These are phyloP conservation scores for Ustilago cynodontis DNA, from an alignment of 1,284 basidiomycete species.

Conservation along the genomic window DNA sequence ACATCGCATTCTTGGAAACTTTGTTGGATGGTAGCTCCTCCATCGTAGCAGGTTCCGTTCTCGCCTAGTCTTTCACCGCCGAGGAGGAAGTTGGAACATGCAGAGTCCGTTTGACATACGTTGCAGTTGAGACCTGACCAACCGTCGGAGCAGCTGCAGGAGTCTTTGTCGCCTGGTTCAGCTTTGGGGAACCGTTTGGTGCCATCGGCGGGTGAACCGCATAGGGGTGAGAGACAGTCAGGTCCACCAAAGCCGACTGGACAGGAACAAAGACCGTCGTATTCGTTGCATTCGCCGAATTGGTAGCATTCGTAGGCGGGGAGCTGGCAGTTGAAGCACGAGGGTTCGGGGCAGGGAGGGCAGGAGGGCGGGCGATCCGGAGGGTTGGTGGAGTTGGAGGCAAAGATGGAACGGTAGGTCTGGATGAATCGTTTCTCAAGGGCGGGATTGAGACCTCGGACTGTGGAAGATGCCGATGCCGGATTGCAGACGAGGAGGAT, in stretches of 20 bases:
- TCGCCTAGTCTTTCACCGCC: slow-evolving; percentile 66
- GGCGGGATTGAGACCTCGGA: slow-evolving; percentile 24
- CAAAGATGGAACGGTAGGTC: slow-evolving; percentile 37
- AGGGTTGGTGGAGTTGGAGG: slow-evolving; percentile 12
- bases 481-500: background rate
- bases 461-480: slow-evolving; percentile 11
- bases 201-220: slow-evolving; percentile 90
- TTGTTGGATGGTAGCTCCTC: slow-evolving; percentile 88
- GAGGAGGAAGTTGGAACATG: slow-evolving; percentile 51
- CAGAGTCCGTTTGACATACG: slow-evolving; percentile 44
- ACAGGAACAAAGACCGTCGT: slow-evolving; percentile 90
- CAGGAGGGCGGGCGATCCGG: slow-evolving; percentile 39
- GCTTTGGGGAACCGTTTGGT: slow-evolving; percentile 75
- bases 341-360: slow-evolving; percentile 54
- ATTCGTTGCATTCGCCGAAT: slow-evolving; percentile 85
- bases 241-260: slow-evolving; percentile 90
- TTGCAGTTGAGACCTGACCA: slow-evolving; percentile 93
- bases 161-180: slow-evolving; percentile 70
- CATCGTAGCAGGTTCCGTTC: slow-evolving; percentile 93
- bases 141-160: slow-evolving; percentile 90
- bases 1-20: slow-evolving; percentile 98
- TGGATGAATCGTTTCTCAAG: slow-evolving; percentile 26
- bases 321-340: slow-evolving; percentile 64
- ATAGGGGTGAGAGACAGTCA: slow-evolving; percentile 81
- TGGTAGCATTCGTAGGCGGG: slow-evolving; percentile 60